Conservation (phyloP, 2,329 filamentous ascomycete genomes). For the Diaporthe citri region DNA sequence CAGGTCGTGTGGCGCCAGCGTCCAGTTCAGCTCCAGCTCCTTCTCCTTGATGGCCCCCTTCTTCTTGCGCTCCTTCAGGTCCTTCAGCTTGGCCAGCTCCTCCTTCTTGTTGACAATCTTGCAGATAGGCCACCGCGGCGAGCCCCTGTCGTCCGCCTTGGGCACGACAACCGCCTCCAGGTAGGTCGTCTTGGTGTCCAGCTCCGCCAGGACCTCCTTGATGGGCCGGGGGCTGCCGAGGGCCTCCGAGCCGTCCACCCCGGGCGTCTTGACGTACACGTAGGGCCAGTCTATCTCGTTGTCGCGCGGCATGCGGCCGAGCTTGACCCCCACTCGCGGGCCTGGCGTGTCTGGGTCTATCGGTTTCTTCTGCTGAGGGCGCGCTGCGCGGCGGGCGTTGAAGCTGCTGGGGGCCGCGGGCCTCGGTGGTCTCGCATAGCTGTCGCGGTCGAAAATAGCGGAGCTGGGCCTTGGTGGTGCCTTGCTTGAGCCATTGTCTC, state of each 20-base stretch:
- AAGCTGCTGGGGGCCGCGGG: neutral
- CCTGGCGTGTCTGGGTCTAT: conserved; percentile 45
- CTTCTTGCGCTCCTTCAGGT: conserved; percentile 58
- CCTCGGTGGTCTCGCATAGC: neutral
- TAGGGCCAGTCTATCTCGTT: conserved; percentile 57
- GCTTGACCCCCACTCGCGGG: conserved; percentile 40
- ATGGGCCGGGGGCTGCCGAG: conserved; percentile 56
- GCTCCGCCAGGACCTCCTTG: conserved; percentile 54
- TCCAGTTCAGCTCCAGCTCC: conserved; percentile 92
- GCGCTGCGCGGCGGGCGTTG: neutral
- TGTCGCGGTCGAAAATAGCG: conserved; percentile 24
- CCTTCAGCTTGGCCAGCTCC: conserved; percentile 56
- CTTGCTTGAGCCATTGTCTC: neutral
- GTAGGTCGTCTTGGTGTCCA: conserved; percentile 51
- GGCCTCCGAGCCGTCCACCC: conserved; percentile 52
- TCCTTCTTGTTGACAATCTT: conserved; percentile 74
- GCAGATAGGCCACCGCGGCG: conserved; percentile 70
- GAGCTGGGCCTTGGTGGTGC: neutral
- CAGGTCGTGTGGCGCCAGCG: conserved; percentile 82
- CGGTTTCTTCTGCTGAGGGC: neutral
- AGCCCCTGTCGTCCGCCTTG: conserved; percentile 46
- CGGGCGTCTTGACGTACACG: conserved; percentile 52
- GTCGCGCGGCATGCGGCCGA: conserved; percentile 55
- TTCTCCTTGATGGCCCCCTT: conserved; percentile 66
- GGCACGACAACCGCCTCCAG: conserved; percentile 59